Percentiles rank a stretch among this genome's conserved stretches.
phyloP scores from a whole-genome alignment of 2,329 filamentous ascomycete species.

The Ambrosiella cleistominuta region DNA sequence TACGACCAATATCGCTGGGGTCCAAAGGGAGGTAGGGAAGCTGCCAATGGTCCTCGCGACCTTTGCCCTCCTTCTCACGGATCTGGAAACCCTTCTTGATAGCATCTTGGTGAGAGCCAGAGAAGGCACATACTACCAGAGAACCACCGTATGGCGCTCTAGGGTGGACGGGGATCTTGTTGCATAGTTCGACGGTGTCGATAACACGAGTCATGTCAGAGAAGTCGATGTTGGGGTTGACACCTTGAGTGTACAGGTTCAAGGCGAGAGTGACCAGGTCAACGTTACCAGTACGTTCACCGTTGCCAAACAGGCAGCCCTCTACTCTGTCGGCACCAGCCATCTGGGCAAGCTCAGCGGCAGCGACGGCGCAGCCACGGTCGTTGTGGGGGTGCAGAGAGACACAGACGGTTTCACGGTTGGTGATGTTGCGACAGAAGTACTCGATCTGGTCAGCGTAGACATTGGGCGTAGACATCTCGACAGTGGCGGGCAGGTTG shows the following conservation, averaged over 20 bases:
- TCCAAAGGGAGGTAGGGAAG: slow-evolving; percentile 88
- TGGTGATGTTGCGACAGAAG: slow-evolving; percentile 71
- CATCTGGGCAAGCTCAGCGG: slow-evolving; percentile 88
- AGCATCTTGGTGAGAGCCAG: slow-evolving; percentile 82
- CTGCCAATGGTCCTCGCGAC: slow-evolving; percentile 55
- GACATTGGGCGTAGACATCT: slow-evolving; percentile 85
- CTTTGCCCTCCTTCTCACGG: slow-evolving; percentile 42
- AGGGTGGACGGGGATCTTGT: slow-evolving; percentile 84
- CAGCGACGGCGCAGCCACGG: slow-evolving; percentile 73
- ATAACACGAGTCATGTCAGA: slow-evolving; percentile 77
- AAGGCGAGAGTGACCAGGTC: slow-evolving; percentile 83
- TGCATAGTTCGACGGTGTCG: slow-evolving; percentile 76
- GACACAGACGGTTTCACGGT: slow-evolving; percentile 74
- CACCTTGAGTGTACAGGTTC: slow-evolving; percentile 88
- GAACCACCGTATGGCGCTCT: slow-evolving; percentile 81
- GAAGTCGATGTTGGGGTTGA: slow-evolving; percentile 74
- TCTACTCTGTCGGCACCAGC: slow-evolving; percentile 88
- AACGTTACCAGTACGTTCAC: slow-evolving; percentile 88
- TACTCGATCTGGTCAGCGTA: slow-evolving; percentile 95
- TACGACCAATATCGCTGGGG: slow-evolving; percentile 81
- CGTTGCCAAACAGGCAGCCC: slow-evolving; percentile 85
- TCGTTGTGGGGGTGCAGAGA: slow-evolving; percentile 93
- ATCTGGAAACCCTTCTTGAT: slow-evolving; percentile 81
- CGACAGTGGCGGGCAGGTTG: slow-evolving; percentile 90
- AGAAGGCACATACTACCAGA: slow-evolving; percentile 84